Percentiles rank a stretch among this genome's conserved stretches.
These are phyloP conservation scores for Tillandsia leiboldiana DNA, from an alignment of 176 grass and related monocot genomes.

Conservation along the genomic window DNA sequence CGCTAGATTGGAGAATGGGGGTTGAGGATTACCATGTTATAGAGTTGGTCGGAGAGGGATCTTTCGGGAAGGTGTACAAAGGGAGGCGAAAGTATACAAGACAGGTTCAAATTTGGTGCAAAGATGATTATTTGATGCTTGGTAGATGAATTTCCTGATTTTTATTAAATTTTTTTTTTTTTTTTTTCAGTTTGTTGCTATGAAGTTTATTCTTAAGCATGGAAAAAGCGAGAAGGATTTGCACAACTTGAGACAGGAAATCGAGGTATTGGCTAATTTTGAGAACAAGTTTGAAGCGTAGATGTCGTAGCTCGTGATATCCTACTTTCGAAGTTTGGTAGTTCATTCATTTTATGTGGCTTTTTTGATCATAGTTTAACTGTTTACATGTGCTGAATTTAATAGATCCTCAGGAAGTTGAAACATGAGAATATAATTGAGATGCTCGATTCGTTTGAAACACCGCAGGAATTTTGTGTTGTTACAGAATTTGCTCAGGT, in stretches of 20 bases:
- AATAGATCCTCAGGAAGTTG: slow-evolving; percentile 83
- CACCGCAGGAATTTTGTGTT: slow-evolving; percentile 94
- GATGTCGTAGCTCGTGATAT: background rate
- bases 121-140: background rate
- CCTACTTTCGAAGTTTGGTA: background rate
- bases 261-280: slow-evolving; percentile 33
- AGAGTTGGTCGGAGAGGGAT: slow-evolving; percentile 77
- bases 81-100: slow-evolving; percentile 71
- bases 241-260: slow-evolving; percentile 92
- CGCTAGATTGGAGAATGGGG: slow-evolving; percentile 26
- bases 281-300: background rate
- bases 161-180: slow-evolving; percentile 1
- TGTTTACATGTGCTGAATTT: background rate
- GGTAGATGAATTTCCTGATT: background rate
- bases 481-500: slow-evolving; percentile 98
- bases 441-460: slow-evolving; percentile 95
- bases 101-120: slow-evolving; percentile 35
- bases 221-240: slow-evolving; percentile 90
- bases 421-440: slow-evolving; percentile 97
- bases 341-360: background rate
- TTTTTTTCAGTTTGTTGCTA: slow-evolving; percentile 60
- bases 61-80: slow-evolving; percentile 95
- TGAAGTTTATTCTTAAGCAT: slow-evolving; percentile 97
- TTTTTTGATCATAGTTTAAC: background rate
- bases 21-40: slow-evolving; percentile 86